Evolutionary conservation across 2,329 filamentous ascomycete species (phyloP).

Genomic region (Eutypella sp.): DNA sequence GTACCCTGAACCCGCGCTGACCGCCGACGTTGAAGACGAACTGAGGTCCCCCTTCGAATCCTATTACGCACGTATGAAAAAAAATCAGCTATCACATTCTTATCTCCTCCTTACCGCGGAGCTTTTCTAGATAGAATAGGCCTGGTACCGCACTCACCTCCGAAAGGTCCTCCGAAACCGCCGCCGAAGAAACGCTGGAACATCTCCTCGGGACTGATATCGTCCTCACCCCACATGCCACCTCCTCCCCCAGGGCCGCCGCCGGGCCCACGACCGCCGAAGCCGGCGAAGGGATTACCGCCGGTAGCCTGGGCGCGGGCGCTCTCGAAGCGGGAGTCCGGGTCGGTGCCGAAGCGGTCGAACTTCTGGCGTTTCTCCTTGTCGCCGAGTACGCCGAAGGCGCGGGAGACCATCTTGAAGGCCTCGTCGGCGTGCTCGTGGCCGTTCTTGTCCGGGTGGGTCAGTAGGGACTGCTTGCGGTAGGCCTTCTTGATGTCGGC

Average conservation of each 20-base stretch:
- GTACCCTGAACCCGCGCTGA: constrained; percentile 84
- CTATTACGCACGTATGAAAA: constrained; percentile 23
- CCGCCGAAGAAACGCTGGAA: constrained; percentile 96
- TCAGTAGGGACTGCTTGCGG: constrained; percentile 86
- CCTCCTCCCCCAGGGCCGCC: constrained; percentile 44
- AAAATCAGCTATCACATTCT: constrained; percentile 15
- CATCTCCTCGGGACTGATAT: constrained; percentile 93
- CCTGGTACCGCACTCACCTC: constrained; percentile 36
- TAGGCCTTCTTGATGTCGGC: constrained; percentile 96
- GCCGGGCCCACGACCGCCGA: constrained; percentile 27
- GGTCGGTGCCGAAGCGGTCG: constrained; percentile 86
- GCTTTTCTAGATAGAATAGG: too few relatives aligned
- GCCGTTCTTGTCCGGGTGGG: constrained; percentile 98
- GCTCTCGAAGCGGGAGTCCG: constrained; percentile 77
- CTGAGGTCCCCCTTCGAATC: constrained; percentile 73
- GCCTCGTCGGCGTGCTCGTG: constrained; percentile 94
- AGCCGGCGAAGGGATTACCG: constrained; percentile 37
- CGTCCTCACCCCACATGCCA: constrained; percentile 74
- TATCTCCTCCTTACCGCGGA: too few relatives aligned
- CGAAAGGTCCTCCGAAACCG: constrained; percentile 60
- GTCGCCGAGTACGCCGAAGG: constrained; percentile 90
- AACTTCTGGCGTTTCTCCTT: constrained; percentile 87
- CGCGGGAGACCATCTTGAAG: constrained; percentile 95
- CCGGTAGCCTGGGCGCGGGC: constrained; percentile 51
- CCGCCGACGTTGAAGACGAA: constrained; percentile 96